Base-by-base conservation (phyloP, 2,329 filamentous ascomycete species). In the Colletotrichum sp. region DNA sequence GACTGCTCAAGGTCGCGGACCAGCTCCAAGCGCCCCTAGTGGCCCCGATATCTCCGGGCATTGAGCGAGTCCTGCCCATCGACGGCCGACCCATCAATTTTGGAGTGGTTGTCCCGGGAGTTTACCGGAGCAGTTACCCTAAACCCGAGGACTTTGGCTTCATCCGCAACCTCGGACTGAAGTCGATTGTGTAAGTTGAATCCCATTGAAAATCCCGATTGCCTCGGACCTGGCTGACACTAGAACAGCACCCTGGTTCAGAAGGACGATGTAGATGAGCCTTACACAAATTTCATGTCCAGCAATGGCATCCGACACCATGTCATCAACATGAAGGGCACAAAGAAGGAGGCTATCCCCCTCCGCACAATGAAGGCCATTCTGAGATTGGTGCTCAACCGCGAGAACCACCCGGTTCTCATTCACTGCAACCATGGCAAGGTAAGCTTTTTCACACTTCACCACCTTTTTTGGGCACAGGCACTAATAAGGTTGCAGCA, bases 391-490 rank as follows among this genome's bases (percentile, higher is more conserved):
- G 90, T 96, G 55, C 88, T 96, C 69, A 91, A 98, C 81, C 90
- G 90, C 65, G 85, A 88, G 39, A 95, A 98, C 78, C 93, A 97
- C 79, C 96, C 96, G 0, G 85, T 98, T 13, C 89, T 98, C 52
- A 90, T 98, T 63, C 96, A 98, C 84, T 98, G 96, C 89, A 98
- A 98, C 82, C 96, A 98, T 80, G 96, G 96, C 82, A 97, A 93
- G 86, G 91, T 93, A 84, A 78, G n/a, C n/a, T n/a, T 85, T 59
- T 36, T 5, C 62, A 59, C 7, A 30, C 25, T 19, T 16, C 15
- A 61, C 36, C 36, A 6, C 25, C 22, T n/a, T n/a, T 32, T 5
- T 44, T 15, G 19, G 9, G 2, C 16, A 16, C 34, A 36, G 25
- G 9, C 44, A 39, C 76, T 79, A 34, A 81, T 66, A 16, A 49